These are phyloP conservation scores for Epichloe gansuensis DNA, from an alignment of 2,329 filamentous ascomycete species.

Conservation along the genomic window DNA sequence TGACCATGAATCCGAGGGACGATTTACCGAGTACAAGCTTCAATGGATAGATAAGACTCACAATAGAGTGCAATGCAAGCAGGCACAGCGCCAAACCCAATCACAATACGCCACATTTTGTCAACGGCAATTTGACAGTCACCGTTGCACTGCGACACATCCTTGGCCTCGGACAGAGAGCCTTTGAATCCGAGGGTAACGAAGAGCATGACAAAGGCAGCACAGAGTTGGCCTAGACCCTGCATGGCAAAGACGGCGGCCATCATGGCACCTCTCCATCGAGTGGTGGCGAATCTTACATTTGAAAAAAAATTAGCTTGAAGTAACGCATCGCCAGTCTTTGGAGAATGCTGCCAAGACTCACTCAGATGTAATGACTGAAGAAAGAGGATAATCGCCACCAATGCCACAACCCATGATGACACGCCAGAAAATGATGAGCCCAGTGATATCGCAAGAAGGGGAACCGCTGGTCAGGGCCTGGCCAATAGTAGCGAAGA, in stretches of 20 bases:
- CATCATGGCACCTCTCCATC: slow-evolving; percentile 81
- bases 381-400: slow-evolving; percentile 64
- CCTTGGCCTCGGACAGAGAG: slow-evolving; percentile 39
- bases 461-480: slow-evolving; percentile 51
- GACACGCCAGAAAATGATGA: slow-evolving; percentile 71
- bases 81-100: slow-evolving; percentile 70
- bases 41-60: slow-evolving; percentile 10
- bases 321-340: not conserved
- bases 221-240: slow-evolving; percentile 65
- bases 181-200: slow-evolving; percentile 59
- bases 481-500: slow-evolving; percentile 64
- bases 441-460: slow-evolving; percentile 48
- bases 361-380: slow-evolving; percentile 73
- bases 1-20: not conserved
- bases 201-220: slow-evolving; percentile 64
- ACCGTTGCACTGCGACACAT: slow-evolving; percentile 38
- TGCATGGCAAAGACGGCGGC: slow-evolving; percentile 79
- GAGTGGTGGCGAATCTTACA: slow-evolving; percentile 55
- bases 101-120: slow-evolving; percentile 76
- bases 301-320: not conserved
- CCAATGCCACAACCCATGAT: slow-evolving; percentile 43
- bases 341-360: slow-evolving; percentile 4
- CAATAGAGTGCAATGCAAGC: slow-evolving; percentile 72
- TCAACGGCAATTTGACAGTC: slow-evolving; percentile 42
- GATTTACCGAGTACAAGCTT: not conserved